Base-by-base conservation (phyloP, 306 rosid species). In the Calophaca sinica region DNA sequence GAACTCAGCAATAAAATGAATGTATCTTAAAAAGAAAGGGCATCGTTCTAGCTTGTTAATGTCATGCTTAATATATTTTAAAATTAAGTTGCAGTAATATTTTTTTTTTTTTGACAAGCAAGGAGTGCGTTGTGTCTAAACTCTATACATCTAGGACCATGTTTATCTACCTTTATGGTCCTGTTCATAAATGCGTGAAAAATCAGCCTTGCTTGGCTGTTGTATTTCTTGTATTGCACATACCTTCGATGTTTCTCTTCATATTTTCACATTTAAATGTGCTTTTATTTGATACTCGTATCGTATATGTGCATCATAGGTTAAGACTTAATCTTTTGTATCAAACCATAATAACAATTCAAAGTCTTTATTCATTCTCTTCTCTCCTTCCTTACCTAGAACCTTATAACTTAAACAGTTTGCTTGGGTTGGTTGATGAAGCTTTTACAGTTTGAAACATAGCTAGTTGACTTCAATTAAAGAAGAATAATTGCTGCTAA, bases 151-250 rank as follows among this genome's bases (percentile, higher is more conserved):
- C 29, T 67, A 5, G 20, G 58, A 67, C 72, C 57, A 7, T 32
- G 29, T n/a, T 15, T 32, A 13, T 10, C 45, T 49, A 60, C 44
- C 44, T 60, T 33, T 60, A 5, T 33, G 26, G 65, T 33, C 15
- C 65, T 41, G 5, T 38, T 33, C 31, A 7, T 49, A 32, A 31
- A 5, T 5, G 5, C 59, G 3, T 8, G 32, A 49, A 68, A 49
- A 49, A 7, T 8, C 7, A n/a, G 13, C 71, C 11, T 28, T 66
- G 20, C 13, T 68, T 66, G 55, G 39, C 42, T 66, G 38, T 29
- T 66, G 15, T 66, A 28, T 45, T 68, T 49, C 59, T 68, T 68
- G 73, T 11, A 68, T 68, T 49, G 13, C 60, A 45, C 20, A n/a
- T 9, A 4, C 31, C 7, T 7, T 12, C 6, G 29, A 45, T 67